phyloP scores from a whole-genome alignment of 345 rosid species.

The Aethionema arabicum region DNA sequence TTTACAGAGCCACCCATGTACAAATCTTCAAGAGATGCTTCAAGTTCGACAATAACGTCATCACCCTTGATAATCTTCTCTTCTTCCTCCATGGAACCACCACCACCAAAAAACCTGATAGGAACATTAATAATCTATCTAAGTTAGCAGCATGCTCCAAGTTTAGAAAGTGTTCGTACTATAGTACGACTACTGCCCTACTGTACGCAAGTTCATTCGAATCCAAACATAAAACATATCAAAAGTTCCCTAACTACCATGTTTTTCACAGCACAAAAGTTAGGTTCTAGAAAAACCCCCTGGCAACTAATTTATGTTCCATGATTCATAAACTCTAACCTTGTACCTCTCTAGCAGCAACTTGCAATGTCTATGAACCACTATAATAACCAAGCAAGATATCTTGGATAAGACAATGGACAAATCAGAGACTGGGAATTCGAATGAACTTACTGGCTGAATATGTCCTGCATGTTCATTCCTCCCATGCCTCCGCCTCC shows the following conservation, averaged over 20 bases:
- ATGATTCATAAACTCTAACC: neutral
- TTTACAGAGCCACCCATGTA: constrained; percentile 97
- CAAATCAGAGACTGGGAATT: neutral
- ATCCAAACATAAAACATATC: neutral
- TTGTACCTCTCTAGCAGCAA: neutral
- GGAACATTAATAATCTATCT: neutral
- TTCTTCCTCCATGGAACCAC: constrained; percentile 85
- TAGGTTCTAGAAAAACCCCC: too few relatives aligned
- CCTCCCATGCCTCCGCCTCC: constrained; percentile 49
- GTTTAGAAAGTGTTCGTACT: neutral
- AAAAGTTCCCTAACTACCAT: neutral
- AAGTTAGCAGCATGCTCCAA: constrained; percentile 15
- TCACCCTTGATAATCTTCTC: constrained; percentile 88
- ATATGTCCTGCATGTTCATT: constrained; percentile 37
- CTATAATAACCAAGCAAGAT: neutral
- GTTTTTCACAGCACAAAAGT: neutral
- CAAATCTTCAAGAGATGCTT: constrained; percentile 89
- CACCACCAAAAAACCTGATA: constrained; percentile 83
- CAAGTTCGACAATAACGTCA: constrained; percentile 92
- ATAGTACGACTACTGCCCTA: neutral
- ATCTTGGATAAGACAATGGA: neutral
- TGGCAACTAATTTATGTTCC: too few relatives aligned
- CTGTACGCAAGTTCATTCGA: neutral
- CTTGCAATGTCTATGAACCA: neutral
- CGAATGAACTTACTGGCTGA: constrained; percentile 23